Evolutionary conservation across 768 basidiomycete species (phyloP).

Genomic region (Suillus subaureus): DNA sequence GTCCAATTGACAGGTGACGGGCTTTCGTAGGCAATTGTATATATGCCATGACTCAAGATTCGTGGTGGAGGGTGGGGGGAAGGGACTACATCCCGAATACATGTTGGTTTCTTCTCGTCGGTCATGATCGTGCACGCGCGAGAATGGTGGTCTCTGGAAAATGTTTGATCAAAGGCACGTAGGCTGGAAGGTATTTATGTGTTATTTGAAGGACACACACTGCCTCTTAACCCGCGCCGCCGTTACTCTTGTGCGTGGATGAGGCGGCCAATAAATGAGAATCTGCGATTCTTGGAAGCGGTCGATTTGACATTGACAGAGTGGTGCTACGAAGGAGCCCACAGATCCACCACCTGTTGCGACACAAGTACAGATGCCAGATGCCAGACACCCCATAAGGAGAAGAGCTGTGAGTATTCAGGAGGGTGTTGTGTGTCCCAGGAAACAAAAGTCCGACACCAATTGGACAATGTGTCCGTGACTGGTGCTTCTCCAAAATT

Average conservation of each 20-base stretch:
- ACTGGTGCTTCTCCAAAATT: background rate
- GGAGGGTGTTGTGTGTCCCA: background rate
- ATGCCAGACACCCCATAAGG: conserved; percentile 9
- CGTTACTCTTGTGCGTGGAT: conserved; percentile 9
- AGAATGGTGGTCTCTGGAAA: background rate
- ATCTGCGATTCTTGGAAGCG: conserved; percentile 15
- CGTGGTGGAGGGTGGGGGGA: background rate
- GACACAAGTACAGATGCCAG: conserved; percentile 3
- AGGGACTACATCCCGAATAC: background rate
- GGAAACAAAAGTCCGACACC: background rate
- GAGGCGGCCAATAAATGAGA: background rate
- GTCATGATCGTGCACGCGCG: background rate
- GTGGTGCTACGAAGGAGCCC: conserved; percentile 14
- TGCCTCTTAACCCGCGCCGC: conserved; percentile 6
- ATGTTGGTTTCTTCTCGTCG: background rate
- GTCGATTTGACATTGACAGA: conserved; percentile 2
- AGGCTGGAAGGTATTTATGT: conserved; percentile 21
- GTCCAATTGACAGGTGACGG: background rate
- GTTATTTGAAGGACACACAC: conserved; percentile 1
- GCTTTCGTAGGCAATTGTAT: conserved; percentile 26
- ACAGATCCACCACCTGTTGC: conserved; percentile 10
- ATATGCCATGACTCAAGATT: conserved; percentile 23
- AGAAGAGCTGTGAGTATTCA: conserved; percentile 6
- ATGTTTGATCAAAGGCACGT: background rate
- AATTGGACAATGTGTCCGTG: background rate